A percentile compares a stretch with the other conserved stretches of the same genome.
phyloP scores from a whole-genome alignment of 805 yeast species.

The Yarrowia porcina region DNA sequence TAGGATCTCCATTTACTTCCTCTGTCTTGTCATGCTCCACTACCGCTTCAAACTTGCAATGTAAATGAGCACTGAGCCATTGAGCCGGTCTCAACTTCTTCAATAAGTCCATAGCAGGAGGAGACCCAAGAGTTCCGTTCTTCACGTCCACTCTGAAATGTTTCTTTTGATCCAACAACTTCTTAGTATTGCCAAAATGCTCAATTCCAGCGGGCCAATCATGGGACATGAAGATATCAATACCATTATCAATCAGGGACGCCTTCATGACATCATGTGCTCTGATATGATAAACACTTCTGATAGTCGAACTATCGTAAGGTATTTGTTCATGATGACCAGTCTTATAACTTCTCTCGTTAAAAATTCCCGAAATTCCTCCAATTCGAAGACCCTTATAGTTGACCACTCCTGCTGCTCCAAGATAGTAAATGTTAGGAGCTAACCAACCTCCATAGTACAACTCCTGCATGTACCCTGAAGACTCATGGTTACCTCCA shows the following conservation, averaged over 20 bases:
- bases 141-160: constrained; percentile 64
- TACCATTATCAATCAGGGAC: constrained; percentile 36
- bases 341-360: constrained; percentile 47
- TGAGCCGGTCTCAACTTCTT: constrained; percentile 53
- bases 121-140: constrained; percentile 65
- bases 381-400: constrained; percentile 72
- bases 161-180: constrained; percentile 57
- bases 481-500: constrained; percentile 96
- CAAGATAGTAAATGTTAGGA: constrained; percentile 79
- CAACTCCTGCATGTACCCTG: constrained; percentile 68
- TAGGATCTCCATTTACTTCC: background rate
- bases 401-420: constrained; percentile 71
- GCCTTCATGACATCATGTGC: constrained; percentile 58
- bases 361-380: constrained; percentile 83
- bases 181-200: constrained; percentile 54
- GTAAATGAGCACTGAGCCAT: constrained; percentile 93
- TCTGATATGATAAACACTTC: constrained; percentile 72
- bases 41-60: constrained; percentile 63
- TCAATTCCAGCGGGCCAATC: constrained; percentile 93
- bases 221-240: constrained; percentile 70
- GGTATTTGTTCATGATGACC: constrained; percentile 49
- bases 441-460: constrained; percentile 92
- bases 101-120: constrained; percentile 57
- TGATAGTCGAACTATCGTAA: constrained; percentile 44
- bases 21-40: constrained; percentile 34